Evolutionary conservation across 2,329 filamentous ascomycete genomes (phyloP), one percentile per base, ranked within the genome.

Genomic region (Alternaria sp.): DNA sequence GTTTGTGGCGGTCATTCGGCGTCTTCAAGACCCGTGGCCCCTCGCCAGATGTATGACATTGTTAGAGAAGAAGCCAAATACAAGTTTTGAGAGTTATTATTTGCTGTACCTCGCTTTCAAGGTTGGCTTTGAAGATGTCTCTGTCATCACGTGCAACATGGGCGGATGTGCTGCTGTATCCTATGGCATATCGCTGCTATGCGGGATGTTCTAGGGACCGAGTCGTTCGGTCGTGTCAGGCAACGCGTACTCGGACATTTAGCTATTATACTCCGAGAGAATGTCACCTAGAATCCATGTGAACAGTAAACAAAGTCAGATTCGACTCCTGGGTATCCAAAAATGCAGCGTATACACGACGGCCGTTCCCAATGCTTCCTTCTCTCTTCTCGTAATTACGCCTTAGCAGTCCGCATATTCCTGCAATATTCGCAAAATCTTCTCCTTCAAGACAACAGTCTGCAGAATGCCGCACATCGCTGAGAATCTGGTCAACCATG

Each of bases 171-270:
- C n/a, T 18, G 37, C 9, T 41, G 37, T 18, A 18, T 0, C 37
- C n/a, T 1, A 11, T 11, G 37, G 4, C 1, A 11, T 10, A 18
- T 41, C 37, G 37, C 37, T 41, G 9, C 37, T 18, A 3, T 2
- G 9, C 8, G 5, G n/a, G n/a, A 18, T 6, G 1, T 18, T 6
- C 1, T 41, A 1, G 9, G 5, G 2, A 41, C 4, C 8, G n/a
- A 18, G n/a, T 41, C n/a, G n/a, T 41, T 41, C n/a, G 6, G n/a
- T 41, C n/a, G 1, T 41, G 4, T 6, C 37, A 2, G 37, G n/a
- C 37, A 41, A 41, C n/a, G n/a, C 15, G 3, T 41, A 3, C 37
- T 3, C 4, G 15, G 37, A 11, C 37, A 18, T 0, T 11, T 18
- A 11, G 37, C 37, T 18, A 18, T 41, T 2, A 6, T 41, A 11